Conservation (phyloP, 139 green algal genomes). For the Pycnococcus provasolii region DNA sequence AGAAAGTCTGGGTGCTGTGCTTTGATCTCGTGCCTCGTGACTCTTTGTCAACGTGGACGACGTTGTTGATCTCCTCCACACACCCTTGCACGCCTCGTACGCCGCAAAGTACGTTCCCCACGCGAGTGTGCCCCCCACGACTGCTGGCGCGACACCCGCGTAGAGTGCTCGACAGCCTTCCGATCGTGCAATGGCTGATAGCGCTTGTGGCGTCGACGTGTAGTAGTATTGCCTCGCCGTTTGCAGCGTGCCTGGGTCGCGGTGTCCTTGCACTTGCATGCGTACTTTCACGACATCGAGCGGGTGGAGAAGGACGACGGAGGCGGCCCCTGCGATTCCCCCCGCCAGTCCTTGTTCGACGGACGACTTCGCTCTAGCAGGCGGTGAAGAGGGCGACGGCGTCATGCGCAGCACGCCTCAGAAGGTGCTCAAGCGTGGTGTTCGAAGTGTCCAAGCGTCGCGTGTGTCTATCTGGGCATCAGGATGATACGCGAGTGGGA, state of each 20-base stretch:
- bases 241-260: not conserved
- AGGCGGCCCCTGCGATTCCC: not conserved
- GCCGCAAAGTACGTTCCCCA: slow-evolving; percentile 23
- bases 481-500: too few relatives aligned
- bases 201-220: not conserved
- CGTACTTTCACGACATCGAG: slow-evolving; percentile 25
- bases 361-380: too few relatives aligned
- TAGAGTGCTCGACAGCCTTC: slow-evolving; percentile 14
- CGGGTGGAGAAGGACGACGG: slow-evolving; percentile 11
- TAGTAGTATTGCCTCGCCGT: not conserved
- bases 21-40: not conserved
- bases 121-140: slow-evolving; percentile 8
- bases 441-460: too few relatives aligned
- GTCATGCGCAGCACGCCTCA: too few relatives aligned
- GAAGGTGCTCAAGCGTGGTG: too few relatives aligned
- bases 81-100: slow-evolving; percentile 9
- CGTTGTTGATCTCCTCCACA: not conserved
- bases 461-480: too few relatives aligned
- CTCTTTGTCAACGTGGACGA: not conserved
- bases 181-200: not conserved
- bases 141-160: slow-evolving; percentile 9
- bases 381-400: too few relatives aligned
- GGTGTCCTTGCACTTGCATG: slow-evolving; percentile 13
- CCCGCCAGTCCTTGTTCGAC: not conserved
- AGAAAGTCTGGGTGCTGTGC: not conserved